Percentiles rank a stretch among this genome's conserved stretches.
Conservation (phyloP, 805 yeast genomes). For the Monosporozyma aerobia region DNA sequence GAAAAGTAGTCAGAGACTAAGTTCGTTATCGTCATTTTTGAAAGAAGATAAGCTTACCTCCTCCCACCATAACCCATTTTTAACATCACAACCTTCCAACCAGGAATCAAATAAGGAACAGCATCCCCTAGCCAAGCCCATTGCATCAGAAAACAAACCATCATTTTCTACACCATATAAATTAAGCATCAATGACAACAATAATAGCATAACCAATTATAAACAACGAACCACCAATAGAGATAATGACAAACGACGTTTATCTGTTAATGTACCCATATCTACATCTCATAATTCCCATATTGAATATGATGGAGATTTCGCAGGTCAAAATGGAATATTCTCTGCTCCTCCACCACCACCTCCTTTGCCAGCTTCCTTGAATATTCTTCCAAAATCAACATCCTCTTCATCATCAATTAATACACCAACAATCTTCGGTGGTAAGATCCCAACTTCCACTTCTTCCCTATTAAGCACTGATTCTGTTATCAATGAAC, state of each 20-base stretch:
- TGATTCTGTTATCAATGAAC: neutral
- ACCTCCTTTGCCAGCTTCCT: neutral
- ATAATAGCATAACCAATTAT: neutral
- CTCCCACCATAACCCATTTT: neutral
- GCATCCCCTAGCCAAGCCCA: neutral
- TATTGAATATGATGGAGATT: neutral
- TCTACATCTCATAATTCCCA: neutral
- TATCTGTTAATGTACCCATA: neutral
- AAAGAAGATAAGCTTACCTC: neutral
- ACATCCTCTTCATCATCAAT: neutral
- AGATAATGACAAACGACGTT: neutral
- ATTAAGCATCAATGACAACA: neutral
- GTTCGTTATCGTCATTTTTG: slow-evolving; percentile 1
- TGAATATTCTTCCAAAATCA: neutral
- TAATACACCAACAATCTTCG: neutral
- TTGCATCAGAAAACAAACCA: neutral
- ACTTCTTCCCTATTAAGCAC: neutral
- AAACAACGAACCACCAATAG: neutral
- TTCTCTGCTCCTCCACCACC: neutral
- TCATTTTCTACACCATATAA: neutral
- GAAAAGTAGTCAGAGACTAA: slow-evolving; percentile 2
- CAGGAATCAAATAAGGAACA: neutral
- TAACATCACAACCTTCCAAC: neutral
- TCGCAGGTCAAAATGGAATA: neutral
- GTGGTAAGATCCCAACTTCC: neutral